phyloP scores from a whole-genome alignment of 441 rosid genomes.

The Daphne laureola region DNA sequence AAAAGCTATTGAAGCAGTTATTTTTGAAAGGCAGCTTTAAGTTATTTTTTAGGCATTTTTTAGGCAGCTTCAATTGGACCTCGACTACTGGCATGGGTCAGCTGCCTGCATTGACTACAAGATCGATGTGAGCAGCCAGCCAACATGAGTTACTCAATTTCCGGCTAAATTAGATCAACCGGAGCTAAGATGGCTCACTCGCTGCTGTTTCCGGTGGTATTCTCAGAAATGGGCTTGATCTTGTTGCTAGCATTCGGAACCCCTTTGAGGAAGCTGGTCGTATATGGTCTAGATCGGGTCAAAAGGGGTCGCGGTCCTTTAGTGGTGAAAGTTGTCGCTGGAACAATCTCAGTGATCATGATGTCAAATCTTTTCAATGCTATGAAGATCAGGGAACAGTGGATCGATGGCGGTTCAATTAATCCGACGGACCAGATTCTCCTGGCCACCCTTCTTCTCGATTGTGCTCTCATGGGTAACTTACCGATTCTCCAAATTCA shows the following conservation, averaged over 20 bases:
- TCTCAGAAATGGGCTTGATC: constrained; percentile 39
- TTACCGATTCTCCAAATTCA: too few species aligned
- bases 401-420: constrained; percentile 44
- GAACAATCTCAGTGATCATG: constrained; percentile 36
- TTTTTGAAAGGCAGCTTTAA: too few species aligned
- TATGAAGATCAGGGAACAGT: constrained; percentile 44
- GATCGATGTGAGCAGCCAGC: too few species aligned
- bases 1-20: too few species aligned
- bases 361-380: constrained; percentile 41
- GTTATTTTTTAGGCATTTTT: too few species aligned
- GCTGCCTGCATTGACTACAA: too few species aligned
- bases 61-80: too few species aligned
- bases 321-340: constrained; percentile 48
- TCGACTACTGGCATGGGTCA: too few species aligned
- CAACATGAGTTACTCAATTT: too few species aligned
- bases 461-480: constrained; percentile 64
- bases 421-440: constrained; percentile 64
- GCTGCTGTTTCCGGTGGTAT: constrained; percentile 31
- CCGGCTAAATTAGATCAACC: too few species aligned
- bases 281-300: constrained; percentile 41
- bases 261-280: constrained; percentile 52
- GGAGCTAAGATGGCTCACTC: constrained; percentile 37
- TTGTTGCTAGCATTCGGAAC: constrained; percentile 47
- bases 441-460: constrained; percentile 49
- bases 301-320: constrained; percentile 72